Evolutionary conservation across 164 flowering plant species (phyloP).

Genomic region (Chloranthus sessilifolius): DNA sequence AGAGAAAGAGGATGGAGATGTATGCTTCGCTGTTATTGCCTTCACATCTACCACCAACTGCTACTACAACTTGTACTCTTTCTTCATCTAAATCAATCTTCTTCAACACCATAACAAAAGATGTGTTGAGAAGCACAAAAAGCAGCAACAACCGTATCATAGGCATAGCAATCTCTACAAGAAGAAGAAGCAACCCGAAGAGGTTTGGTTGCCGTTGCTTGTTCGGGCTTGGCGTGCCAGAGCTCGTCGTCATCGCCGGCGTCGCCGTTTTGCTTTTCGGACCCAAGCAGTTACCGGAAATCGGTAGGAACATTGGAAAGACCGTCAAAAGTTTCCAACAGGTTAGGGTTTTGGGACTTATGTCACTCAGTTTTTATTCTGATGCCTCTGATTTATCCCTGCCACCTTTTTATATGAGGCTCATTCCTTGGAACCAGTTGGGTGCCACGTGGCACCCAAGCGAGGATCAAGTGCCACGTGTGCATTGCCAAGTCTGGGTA

Average conservation of each 20-base stretch:
- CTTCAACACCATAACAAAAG: conserved; percentile 21
- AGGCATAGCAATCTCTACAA: conserved; percentile 11
- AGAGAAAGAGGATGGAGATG: conserved; percentile 13
- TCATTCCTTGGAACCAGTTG: too few species aligned
- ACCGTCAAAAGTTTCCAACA: conserved; percentile 93
- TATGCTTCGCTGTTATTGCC: conserved; percentile 11
- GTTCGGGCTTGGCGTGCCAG: conserved; percentile 93
- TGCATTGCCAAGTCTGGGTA: too few species aligned
- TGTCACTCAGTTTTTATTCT: not conserved
- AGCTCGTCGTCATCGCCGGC: conserved; percentile 87
- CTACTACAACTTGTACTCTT: not conserved
- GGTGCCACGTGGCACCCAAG: too few species aligned
- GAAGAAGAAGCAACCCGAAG: conserved; percentile 21
- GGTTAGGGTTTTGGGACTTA: conserved; percentile 29
- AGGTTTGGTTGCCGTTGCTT: conserved; percentile 54
- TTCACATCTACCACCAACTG: not conserved
- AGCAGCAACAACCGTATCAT: conserved; percentile 2
- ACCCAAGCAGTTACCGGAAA: conserved; percentile 86
- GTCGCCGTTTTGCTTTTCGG: conserved; percentile 88
- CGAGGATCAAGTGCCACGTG: too few species aligned
- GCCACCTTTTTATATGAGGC: too few species aligned
- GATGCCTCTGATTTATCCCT: too few species aligned
- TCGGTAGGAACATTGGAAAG: conserved; percentile 83
- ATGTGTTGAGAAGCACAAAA: conserved; percentile 16
- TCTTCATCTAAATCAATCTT: conserved; percentile 29